phyloP scores from a whole-genome alignment of 345 rosid species.

The Nephelium lappaceum region DNA sequence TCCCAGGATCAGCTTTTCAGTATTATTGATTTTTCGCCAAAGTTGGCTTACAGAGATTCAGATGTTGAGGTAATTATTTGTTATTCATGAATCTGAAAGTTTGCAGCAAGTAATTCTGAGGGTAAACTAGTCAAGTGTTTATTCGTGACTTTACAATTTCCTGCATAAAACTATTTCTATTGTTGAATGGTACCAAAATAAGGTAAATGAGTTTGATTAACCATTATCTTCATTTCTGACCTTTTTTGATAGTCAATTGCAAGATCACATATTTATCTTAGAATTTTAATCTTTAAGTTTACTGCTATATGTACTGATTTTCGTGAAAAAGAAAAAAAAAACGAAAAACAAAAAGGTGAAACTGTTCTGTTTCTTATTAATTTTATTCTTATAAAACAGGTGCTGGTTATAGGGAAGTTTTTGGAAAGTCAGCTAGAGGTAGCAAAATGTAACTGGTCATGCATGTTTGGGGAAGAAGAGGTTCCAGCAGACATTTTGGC shows the following conservation, averaged over 20 bases:
- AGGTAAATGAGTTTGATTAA: not conserved
- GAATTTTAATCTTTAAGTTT: too few species aligned
- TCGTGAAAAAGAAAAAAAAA: not conserved
- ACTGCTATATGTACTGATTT: too few species aligned
- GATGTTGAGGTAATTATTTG: constrained; percentile 67
- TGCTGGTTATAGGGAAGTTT: constrained; percentile 69
- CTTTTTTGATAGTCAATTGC: too few species aligned
- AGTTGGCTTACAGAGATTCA: constrained; percentile 62
- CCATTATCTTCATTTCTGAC: not conserved
- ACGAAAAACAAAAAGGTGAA: not conserved
- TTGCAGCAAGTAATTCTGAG: not conserved
- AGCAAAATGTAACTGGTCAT: constrained; percentile 71
- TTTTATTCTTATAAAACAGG: constrained; percentile 45
- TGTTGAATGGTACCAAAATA: not conserved
- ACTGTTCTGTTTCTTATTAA: not conserved
- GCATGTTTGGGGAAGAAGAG: constrained; percentile 97
- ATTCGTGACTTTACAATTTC: not conserved
- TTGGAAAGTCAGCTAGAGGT: constrained; percentile 64
- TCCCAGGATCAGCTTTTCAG: constrained; percentile 89
- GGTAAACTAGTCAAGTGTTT: constrained; percentile 9
- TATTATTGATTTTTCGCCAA: constrained; percentile 76
- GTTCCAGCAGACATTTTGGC: constrained; percentile 81
- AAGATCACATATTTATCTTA: too few species aligned
- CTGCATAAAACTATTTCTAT: not conserved
- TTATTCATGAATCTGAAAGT: not conserved